Base-by-base conservation (phyloP, 2,329 filamentous ascomycete genomes). In the Colletotrichum agaves region DNA sequence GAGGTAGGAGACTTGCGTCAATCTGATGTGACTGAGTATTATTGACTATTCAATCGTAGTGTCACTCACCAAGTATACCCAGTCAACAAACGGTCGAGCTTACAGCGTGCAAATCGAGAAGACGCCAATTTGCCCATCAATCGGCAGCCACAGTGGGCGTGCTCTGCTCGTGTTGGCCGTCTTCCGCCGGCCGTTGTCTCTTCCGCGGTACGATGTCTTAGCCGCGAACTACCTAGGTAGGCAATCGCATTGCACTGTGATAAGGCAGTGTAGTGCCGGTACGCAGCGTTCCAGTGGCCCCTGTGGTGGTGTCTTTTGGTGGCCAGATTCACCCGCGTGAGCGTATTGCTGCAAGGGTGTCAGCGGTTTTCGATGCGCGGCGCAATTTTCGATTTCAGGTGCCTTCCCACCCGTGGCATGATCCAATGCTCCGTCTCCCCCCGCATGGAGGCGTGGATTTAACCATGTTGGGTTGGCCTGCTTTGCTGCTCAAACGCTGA, bases 341-440 rank as follows among this genome's bases (percentile, higher is more conserved):
- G 53, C 41, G 61, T 55, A 61, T 39, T 67, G 47, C 47, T 23
- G 61, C 65, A 68, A 46, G 65, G 61, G 63, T 57, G 61, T 39
- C 60, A 37, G 47, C 12, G 65, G 46, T 35, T 58, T 63, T 70
- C 68, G 68, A 70, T 70, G 35, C 65, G 60, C 65, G 56, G 56
- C 68, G 39, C 59, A 69, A 65, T 69, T 69, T 13, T 69, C 68
- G 68, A 70, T 70, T 69, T 63, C 67, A 67, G 63, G 44, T 69
- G 57, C 23, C 44, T 58, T 47, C 21, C 57, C 23, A 52, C 37
- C 49, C 43, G n/a, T n/a, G n/a, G n/a, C n/a, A 37, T 58, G 53
- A 41, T 39, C 44, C 27, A 39, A 33, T 56, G 49, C 68, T 69
- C 60, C 50, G 53, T 64, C 60, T 69, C 68, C 61, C 68, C 61